Base-by-base conservation (phyloP, 208 protist species). In the Trypanosoma scelopori region DNA sequence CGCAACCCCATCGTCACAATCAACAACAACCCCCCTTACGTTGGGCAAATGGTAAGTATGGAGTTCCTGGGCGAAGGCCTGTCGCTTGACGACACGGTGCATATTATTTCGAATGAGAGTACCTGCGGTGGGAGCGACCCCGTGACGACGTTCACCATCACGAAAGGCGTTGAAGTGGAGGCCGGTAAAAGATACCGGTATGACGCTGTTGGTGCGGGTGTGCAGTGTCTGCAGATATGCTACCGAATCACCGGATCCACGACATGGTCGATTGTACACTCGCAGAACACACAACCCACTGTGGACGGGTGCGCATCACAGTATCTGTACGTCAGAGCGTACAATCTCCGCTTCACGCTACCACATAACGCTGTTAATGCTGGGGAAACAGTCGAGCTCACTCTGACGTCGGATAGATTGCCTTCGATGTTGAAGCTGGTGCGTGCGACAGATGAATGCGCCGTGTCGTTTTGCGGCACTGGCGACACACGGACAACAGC, bases 1-100 rank as follows among this genome's bases (percentile, higher is more conserved):
- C 88, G 91, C 46, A 92, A 92, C 76, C 91, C 91, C n/a, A 79
- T 71, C 37, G 91, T 81, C 71, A 60, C 71, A 56, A 50, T 92
- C n/a, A 63, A 69, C 11, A 72, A 78, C 11, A 84, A 84, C 68
- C 83, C 88, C 0, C 16, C 84, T 12, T 88, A 83, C 65, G 84
- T 79, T 0, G 91, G 91, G 15, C 82, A 97, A 66, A 68, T 65
- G 23, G 79, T 65, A 30, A 50, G 23, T 16, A 50, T 97, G 23
- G 45, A 42, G 22, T 92, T 97, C 65, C 68, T 63, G 0, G 91
- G 91, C 23, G 65, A 67, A 18, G 65, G 70, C 4, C 71, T 97
- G 7, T 76, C 73, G 7, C 30, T 74, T 0, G 45, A 45, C 25
- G 91, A 97, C 58, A 65, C 28, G 28, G 65, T 93, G 15, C 32